phyloP scores from a whole-genome alignment of 352 stramenopile species.

The Globisporangium recalcitrans region DNA sequence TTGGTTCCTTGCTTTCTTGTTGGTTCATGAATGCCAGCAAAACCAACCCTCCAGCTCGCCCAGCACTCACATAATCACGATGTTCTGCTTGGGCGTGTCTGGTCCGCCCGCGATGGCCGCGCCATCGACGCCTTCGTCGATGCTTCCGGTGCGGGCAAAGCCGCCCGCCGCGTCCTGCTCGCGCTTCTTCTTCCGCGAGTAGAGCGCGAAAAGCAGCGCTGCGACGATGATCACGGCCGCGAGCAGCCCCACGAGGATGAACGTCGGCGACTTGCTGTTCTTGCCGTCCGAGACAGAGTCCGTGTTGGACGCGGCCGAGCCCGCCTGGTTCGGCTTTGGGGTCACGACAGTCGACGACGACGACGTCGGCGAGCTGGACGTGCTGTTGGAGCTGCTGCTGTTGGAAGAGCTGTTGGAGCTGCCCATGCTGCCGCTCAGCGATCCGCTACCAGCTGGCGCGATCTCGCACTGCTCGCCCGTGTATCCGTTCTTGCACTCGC shows the following conservation, averaged over 20 bases:
- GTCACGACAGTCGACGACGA: slow-evolving; percentile 12
- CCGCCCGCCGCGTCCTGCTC: slow-evolving; percentile 45
- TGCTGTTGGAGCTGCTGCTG: slow-evolving; percentile 7
- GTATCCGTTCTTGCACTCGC: slow-evolving; percentile 36
- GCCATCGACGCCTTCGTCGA: slow-evolving; percentile 26
- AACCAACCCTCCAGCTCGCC: background rate
- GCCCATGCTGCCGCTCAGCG: background rate
- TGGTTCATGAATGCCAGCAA: background rate
- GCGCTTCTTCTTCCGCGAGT: slow-evolving; percentile 66
- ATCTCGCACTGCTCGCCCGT: slow-evolving; percentile 48
- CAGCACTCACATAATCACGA: slow-evolving; percentile 81
- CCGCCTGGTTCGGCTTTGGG: slow-evolving; percentile 11
- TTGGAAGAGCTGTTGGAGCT: background rate
- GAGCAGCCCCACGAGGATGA: slow-evolving; percentile 65
- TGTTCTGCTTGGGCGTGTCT: slow-evolving; percentile 68
- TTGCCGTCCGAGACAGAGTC: slow-evolving; percentile 23
- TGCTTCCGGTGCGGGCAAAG: slow-evolving; percentile 38
- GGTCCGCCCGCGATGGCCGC: slow-evolving; percentile 27
- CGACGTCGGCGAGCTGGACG: slow-evolving; percentile 9
- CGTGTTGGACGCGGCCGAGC: slow-evolving; percentile 14
- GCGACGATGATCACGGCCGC: slow-evolving; percentile 56
- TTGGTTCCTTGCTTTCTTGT: no score
- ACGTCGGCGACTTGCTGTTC: slow-evolving; percentile 45
- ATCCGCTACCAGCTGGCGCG: slow-evolving; percentile 16
- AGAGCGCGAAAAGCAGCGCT: slow-evolving; percentile 66